Base-by-base conservation (phyloP, 176 grass and related monocot species). In the Lolium rigidum region DNA sequence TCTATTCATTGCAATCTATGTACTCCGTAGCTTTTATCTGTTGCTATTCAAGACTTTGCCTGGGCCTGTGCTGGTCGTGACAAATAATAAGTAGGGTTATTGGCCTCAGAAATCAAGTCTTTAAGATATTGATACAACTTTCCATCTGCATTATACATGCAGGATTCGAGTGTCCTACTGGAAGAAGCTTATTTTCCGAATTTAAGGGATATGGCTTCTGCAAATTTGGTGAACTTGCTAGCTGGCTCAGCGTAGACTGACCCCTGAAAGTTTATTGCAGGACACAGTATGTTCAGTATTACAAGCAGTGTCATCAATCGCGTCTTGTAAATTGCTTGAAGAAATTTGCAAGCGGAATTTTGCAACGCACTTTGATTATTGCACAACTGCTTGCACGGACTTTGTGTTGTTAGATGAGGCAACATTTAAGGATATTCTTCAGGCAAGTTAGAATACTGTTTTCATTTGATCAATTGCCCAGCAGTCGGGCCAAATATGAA, bases 281-380 rank as follows among this genome's bases (percentile, higher is more conserved):
- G 93, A 98, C 78, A 95, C 88, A 84, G 96, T 89, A 81, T 95
- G 91, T 92, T 88, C 96, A 86, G 74, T 98, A 78, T 83, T 98
- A 86, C 84, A 66, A 83, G 88, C 84, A 89, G 91, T 95, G 88
- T 95, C 89, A 79, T 89, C 84, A 80, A 87, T 95, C 37, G 84
- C 90, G 61, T 95, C 96, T 86, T 98, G 93, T 90, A 98, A 98
- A 82, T 25, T 92, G 86, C 90, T 98, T 84, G 90, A 92, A 88
- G 96, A 95, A 90, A 74, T 86, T 22, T 98, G 93, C 93, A 98
- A 94, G 88, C 93, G 84, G 70, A 93, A 91, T 78, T 95, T 95
- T 79, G 89, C 96, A 62, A 91, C 51, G 35, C 96, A 98, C 74
- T 98, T 98, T 86, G 93, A 98, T 92, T 98, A 98, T 87, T 95